phyloP scores from a whole-genome alignment of 176 grass and related monocot genomes.

The Triticum monococcum region DNA sequence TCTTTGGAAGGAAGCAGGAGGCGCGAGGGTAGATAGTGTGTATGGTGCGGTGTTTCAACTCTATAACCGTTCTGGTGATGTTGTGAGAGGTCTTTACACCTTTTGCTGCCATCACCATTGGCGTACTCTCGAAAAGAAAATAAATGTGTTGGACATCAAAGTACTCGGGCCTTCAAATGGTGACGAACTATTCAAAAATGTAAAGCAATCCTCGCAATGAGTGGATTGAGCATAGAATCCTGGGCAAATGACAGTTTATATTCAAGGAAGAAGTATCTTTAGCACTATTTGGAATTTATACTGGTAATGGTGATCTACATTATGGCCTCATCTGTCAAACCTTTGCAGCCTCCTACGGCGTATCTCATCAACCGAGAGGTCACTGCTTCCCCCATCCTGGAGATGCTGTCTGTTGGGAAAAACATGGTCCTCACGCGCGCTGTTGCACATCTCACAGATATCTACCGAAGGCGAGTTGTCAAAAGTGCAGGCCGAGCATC shows the following conservation, averaged over 20 bases:
- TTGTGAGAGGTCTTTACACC: no score
- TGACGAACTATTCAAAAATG: background rate
- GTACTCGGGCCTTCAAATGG: background rate
- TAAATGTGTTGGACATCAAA: background rate
- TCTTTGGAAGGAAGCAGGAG: background rate
- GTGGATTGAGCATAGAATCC: background rate
- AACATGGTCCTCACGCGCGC: conserved; percentile 11
- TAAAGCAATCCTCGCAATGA: background rate
- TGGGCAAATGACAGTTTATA: background rate
- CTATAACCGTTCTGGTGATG: background rate
- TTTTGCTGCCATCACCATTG: background rate
- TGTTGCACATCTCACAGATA: conserved; percentile 94
- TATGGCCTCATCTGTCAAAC: conserved; percentile 67
- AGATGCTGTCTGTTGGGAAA: conserved; percentile 24
- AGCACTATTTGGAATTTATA: background rate
- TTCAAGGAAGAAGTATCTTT: background rate
- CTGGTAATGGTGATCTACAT: background rate
- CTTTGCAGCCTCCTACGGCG: conserved; percentile 73
- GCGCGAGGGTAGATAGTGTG: background rate
- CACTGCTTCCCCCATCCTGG: background rate
- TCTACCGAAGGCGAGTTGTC: conserved; percentile 58
- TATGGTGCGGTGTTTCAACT: background rate
- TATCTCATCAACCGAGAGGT: conserved; percentile 61
- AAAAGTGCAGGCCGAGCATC: conserved; percentile 80
- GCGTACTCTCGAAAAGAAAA: background rate